Percentiles rank a stretch among this genome's conserved stretches.
Conservation (phyloP, 23 red algal genomes). For the Chondrus crispus region DNA sequence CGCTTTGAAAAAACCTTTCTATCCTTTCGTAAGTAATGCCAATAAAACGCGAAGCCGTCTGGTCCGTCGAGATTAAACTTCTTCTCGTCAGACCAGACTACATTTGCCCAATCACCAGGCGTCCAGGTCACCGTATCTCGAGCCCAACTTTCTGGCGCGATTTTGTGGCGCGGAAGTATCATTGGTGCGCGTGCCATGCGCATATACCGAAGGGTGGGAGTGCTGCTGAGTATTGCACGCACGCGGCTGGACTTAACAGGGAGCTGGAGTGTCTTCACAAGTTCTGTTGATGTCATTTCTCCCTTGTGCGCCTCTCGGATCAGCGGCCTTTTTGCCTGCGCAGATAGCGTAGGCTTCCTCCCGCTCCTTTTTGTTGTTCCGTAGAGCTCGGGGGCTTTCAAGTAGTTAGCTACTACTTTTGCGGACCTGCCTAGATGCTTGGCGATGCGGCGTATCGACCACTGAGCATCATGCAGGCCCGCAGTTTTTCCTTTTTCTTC, state of each 20-base stretch:
- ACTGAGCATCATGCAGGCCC: too few relatives aligned
- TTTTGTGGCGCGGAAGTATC: background rate
- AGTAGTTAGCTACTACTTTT: background rate
- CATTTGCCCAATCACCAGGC: background rate
- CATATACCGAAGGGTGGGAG: background rate
- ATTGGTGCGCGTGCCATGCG: background rate
- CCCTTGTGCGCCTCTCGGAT: background rate
- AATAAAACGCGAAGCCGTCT: conserved; percentile 9
- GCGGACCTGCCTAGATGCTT: background rate
- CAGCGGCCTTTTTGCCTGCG: background rate
- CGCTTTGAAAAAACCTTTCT: background rate
- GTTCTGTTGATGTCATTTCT: background rate
- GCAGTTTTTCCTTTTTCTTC: too few relatives aligned
- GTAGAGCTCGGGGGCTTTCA: background rate
- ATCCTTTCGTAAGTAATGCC: background rate
- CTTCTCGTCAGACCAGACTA: background rate
- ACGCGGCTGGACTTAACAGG: background rate
- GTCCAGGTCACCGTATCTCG: background rate
- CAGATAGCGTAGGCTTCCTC: background rate
- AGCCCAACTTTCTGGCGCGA: background rate
- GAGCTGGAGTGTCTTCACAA: background rate
- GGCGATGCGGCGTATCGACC: too few relatives aligned
- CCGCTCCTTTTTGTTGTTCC: conserved; percentile 5
- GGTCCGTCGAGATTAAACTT: conserved; percentile 43
- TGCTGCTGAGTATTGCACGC: background rate